Percentiles rank a stretch among this genome's conserved stretches.
These are phyloP conservation scores for Hymenochaete sp. DNA, from an alignment of 1,284 basidiomycete species.

Conservation along the genomic window DNA sequence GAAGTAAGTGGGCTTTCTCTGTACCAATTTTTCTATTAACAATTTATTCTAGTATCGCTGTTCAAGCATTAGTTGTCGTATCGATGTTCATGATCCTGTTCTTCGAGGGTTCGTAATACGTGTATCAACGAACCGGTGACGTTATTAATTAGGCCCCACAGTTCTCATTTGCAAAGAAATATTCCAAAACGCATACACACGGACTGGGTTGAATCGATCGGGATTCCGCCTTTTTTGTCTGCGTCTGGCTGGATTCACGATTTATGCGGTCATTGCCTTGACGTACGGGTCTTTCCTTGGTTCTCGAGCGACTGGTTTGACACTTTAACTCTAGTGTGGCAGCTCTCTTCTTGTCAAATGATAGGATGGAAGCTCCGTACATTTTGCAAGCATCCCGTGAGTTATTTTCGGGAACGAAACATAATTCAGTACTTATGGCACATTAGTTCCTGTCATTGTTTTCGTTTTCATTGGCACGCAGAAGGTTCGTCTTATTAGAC, in stretches of 20 bases:
- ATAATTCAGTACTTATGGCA: background rate
- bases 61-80: conserved; percentile 12
- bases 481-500: conserved; percentile 5
- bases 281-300: conserved; percentile 2
- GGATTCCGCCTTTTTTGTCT: conserved; percentile 12
- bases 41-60: conserved; percentile 9
- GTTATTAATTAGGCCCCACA: background rate
- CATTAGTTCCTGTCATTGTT: conserved; percentile 13
- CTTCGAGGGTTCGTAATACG: conserved; percentile 9
- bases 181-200: conserved; percentile 12
- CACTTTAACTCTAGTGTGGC: conserved; percentile 7
- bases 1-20: conserved; percentile 2
- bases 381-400: conserved; percentile 16
- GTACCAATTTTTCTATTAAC: background rate
- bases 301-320: background rate
- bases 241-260: conserved; percentile 14
- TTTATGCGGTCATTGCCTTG: conserved; percentile 16
- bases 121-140: background rate
- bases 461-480: conserved; percentile 18
- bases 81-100: conserved; percentile 15
- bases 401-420: background rate
- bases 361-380: conserved; percentile 12
- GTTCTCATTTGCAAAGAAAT: conserved; percentile 15
- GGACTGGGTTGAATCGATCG: conserved; percentile 9
- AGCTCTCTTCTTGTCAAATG: conserved; percentile 9